These are phyloP conservation scores for Verticillium nonalfalfae DNA, from an alignment of 2,329 filamentous ascomycete species.

Conservation along the genomic window DNA sequence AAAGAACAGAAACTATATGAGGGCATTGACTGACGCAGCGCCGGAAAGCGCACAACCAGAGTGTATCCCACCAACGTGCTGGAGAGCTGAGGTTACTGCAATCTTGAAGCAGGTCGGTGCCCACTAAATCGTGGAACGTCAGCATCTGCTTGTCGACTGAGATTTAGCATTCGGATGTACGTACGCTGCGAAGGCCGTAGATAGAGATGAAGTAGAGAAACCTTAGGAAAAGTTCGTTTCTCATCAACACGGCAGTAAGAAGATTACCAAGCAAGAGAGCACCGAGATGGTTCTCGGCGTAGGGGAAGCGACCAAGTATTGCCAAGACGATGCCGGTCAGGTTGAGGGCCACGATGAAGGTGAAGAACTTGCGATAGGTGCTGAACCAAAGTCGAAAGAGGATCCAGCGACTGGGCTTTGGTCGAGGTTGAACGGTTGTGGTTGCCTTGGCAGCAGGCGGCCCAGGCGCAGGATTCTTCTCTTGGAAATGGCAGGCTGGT, in stretches of 20 bases:
- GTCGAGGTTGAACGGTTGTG: slow-evolving; percentile 8
- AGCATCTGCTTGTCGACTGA: slow-evolving; percentile 4
- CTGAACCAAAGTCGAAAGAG: slow-evolving; percentile 31
- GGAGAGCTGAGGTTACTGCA: slow-evolving; percentile 26
- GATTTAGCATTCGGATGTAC: slow-evolving; percentile 2
- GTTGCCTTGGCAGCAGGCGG: background rate
- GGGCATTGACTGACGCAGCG: slow-evolving; percentile 19
- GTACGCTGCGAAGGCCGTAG: slow-evolving; percentile 27
- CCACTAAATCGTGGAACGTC: slow-evolving; percentile 24
- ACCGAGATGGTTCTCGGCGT: slow-evolving; percentile 29
- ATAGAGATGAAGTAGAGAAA: slow-evolving; percentile 28
- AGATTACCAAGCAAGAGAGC: slow-evolving; percentile 31
- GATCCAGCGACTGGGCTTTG: slow-evolving; percentile 23
- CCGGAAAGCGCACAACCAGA: slow-evolving; percentile 32
- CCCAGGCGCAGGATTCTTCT: background rate
- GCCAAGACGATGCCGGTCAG: slow-evolving; percentile 26
- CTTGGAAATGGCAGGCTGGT: background rate
- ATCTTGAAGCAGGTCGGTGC: slow-evolving; percentile 27
- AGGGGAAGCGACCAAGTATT: slow-evolving; percentile 22
- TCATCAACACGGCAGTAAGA: slow-evolving; percentile 29
- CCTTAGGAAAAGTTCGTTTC: slow-evolving; percentile 31
- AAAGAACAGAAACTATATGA: background rate
- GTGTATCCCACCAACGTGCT: slow-evolving; percentile 34
- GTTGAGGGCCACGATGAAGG: slow-evolving; percentile 27
- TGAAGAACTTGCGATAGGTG: slow-evolving; percentile 33